These are phyloP conservation scores for Micromonas pusilla DNA, from an alignment of 139 green algal genomes.

Conservation along the genomic window DNA sequence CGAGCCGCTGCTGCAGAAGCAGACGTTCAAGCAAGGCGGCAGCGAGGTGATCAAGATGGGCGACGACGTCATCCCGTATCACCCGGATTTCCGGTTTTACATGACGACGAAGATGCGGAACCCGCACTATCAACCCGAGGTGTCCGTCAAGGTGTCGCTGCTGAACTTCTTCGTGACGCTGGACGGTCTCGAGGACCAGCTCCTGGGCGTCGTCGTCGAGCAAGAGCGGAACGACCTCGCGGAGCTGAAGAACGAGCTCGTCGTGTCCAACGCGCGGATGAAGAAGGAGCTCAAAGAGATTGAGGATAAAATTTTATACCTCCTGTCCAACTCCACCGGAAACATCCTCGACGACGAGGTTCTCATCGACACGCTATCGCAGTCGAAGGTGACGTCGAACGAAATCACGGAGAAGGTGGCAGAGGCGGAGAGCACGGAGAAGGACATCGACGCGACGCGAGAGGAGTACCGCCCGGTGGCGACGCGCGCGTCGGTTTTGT, in stretches of 20 bases:
- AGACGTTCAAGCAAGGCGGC: constrained; percentile 72
- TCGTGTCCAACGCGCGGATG: constrained; percentile 75
- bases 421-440: constrained; percentile 63
- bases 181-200: constrained; percentile 69
- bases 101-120: constrained; percentile 72
- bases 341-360: constrained; percentile 74
- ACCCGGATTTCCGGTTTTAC: constrained; percentile 74
- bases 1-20: constrained; percentile 68
- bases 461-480: constrained; percentile 68
- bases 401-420: constrained; percentile 56
- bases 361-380: constrained; percentile 67
- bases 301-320: constrained; percentile 51
- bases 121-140: constrained; percentile 65
- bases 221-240: constrained; percentile 60
- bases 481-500: constrained; percentile 55
- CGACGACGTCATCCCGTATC: constrained; percentile 76
- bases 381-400: constrained; percentile 70
- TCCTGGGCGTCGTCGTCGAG: constrained; percentile 59
- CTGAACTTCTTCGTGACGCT: constrained; percentile 66
- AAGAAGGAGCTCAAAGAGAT: constrained; percentile 74
- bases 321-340: constrained; percentile 43
- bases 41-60: constrained; percentile 74
- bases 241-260: constrained; percentile 61
- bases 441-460: constrained; percentile 59
- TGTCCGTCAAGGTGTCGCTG: constrained; percentile 63